These are phyloP conservation scores for Phytophthora tentaculata DNA, from an alignment of 352 stramenopile species.

Conservation along the genomic window DNA sequence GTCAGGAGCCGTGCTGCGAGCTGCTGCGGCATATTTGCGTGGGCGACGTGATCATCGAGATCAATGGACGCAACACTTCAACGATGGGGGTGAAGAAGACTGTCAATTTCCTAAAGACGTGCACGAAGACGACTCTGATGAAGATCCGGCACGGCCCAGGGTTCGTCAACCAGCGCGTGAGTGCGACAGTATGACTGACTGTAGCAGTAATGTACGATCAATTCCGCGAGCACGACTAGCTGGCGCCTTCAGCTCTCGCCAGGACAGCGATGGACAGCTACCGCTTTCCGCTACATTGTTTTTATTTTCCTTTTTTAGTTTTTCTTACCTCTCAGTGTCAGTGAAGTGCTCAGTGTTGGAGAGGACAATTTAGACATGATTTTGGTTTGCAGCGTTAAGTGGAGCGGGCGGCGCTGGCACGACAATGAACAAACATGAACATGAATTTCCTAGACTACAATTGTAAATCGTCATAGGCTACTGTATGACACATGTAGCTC, in stretches of 20 bases:
- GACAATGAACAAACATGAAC: constrained; percentile 23
- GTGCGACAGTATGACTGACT: constrained; percentile 60
- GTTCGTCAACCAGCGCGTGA: constrained; percentile 77
- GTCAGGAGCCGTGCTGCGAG: constrained; percentile 86
- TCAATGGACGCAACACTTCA: constrained; percentile 89
- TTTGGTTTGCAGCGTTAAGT: constrained; percentile 34
- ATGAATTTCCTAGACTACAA: constrained; percentile 9
- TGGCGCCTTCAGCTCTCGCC: constrained; percentile 18
- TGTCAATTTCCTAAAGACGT: constrained; percentile 86
- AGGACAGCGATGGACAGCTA: constrained; percentile 8
- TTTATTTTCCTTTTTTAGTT: constrained; percentile 27
- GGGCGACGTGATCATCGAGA: constrained; percentile 87
- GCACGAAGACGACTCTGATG: constrained; percentile 86
- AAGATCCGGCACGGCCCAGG: constrained; percentile 86
- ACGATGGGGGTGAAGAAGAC: constrained; percentile 92
- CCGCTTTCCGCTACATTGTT: constrained; percentile 26
- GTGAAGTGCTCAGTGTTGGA: constrained; percentile 60
- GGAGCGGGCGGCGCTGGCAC: background rate
- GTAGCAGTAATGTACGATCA: constrained; percentile 53
- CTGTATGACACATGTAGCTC: too few species aligned
- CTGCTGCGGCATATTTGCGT: constrained; percentile 83
- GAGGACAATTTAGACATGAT: constrained; percentile 40
- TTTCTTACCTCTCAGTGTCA: constrained; percentile 46
- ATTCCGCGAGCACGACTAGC: constrained; percentile 30
- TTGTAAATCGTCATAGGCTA: too few species aligned